Evolutionary conservation across 768 basidiomycete species (phyloP), one percentile per base, ranked within the genome.

Genomic region (Boletus sp.): DNA sequence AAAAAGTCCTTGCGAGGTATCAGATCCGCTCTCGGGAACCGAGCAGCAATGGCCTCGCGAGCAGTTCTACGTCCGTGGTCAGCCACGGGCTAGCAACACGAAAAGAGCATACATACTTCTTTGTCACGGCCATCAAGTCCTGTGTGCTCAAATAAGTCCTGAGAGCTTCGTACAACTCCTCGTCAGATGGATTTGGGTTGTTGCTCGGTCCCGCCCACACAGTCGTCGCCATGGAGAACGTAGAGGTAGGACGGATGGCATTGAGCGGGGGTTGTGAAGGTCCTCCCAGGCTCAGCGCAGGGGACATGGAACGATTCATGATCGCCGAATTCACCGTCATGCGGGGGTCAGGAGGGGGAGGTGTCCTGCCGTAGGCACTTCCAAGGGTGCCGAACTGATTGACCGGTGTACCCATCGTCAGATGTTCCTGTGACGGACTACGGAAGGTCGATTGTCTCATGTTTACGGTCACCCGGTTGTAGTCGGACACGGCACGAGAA

Each of bases 41-140:
- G 76, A 33, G 75, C 73, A 51, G 78, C 77, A 34, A 88, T 76
- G 5, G 82, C 83, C 54, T 87, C 84, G 50, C 87, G 78, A 1
- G 84, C 79, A 60, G 84, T 80, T 66, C 81, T 83, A 48, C 5
- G 30, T 0, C 10, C 13, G 8, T n/a, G 56, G 41, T 56, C 51
- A 63, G 62, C 42, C 19, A 50, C 0, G 13, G 9, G 8, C 29
- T n/a, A 30, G 53, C 19, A 21, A 43, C 8, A 38, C n/a, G 10
- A 39, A 39, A 50, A 27, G 42, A 41, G 13, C 2, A 47, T 2
- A 3, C 82, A 63, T 59, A 85, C 80, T 83, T 84, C 75, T 84
- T 84, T 58, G 82, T 84, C 43, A 88, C 83, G n/a, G 77, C 78
- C 85, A 88, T 85, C 59, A 87, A 66, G 65, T 88, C 84, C 61